Evolutionary conservation across 306 rosid genomes (phyloP).

Genomic region (Amphicarpaea edgeworthii): DNA sequence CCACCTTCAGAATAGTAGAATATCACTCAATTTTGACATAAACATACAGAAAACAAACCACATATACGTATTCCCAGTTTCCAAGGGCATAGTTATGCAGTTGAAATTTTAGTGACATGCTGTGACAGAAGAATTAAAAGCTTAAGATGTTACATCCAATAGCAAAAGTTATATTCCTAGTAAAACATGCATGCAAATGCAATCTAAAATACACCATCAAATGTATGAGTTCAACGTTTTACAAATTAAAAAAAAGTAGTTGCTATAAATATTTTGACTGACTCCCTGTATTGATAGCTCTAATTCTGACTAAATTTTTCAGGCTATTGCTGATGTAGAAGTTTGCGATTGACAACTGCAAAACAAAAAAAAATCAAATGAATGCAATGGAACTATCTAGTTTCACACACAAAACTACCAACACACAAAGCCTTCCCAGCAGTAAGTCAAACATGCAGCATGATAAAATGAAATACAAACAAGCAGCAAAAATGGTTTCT

Average conservation of each 20-base stretch:
- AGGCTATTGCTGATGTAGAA: constrained; percentile 14
- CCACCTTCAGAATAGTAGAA: constrained; percentile 13
- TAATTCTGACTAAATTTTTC: constrained; percentile 21
- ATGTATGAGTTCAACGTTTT: constrained; percentile 6
- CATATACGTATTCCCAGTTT: neutral
- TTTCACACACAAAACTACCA: constrained; percentile 5
- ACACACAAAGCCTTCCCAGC: neutral
- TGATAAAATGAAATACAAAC: neutral
- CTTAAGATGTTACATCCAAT: neutral
- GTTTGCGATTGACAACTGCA: constrained; percentile 17
- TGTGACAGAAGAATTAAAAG: neutral
- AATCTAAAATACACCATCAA: neutral
- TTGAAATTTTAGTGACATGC: constrained; percentile 1
- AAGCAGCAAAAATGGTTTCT: constrained; percentile 4
- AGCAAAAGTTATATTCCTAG: neutral
- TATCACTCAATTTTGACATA: neutral
- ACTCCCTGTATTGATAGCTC: constrained; percentile 1
- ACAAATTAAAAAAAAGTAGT: neutral
- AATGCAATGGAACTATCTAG: constrained; percentile 13
- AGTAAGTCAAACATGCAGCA: neutral
- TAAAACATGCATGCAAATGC: neutral
- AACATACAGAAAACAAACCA: neutral
- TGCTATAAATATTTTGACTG: neutral
- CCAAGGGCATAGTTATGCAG: neutral
- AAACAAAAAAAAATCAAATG: constrained; percentile 11